phyloP scores from a whole-genome alignment of 306 rosid genomes.

The Betula pendula region DNA sequence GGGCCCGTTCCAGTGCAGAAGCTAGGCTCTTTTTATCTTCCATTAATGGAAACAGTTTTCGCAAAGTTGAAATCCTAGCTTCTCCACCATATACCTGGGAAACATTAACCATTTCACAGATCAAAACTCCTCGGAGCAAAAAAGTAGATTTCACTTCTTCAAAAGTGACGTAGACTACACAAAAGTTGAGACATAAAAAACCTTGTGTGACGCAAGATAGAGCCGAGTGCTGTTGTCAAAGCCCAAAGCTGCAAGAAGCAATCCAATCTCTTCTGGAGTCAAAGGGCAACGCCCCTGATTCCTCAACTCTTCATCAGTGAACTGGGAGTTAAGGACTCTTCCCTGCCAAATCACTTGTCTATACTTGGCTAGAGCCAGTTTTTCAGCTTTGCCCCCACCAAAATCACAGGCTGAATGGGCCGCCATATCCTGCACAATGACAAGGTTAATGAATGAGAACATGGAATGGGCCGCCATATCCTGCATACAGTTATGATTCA shows the following conservation, averaged over 20 bases:
- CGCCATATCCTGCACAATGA: conserved; percentile 83
- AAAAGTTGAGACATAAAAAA: conserved; percentile 32
- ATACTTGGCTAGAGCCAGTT: conserved; percentile 86
- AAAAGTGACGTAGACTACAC: conserved; percentile 14
- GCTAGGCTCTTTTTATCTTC: conserved; percentile 93
- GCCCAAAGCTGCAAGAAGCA: conserved; percentile 88
- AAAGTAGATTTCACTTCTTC: conserved; percentile 6
- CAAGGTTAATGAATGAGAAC: background rate
- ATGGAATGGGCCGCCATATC: background rate
- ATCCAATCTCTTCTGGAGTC: conserved; percentile 96
- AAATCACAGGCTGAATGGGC: conserved; percentile 99
- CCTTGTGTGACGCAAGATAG: conserved; percentile 99
- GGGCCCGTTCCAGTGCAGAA: conserved; percentile 62
- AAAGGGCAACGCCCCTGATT: conserved; percentile 96
- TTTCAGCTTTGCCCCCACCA: conserved; percentile 96
- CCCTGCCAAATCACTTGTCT: conserved; percentile 96
- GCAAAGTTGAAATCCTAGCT: conserved; percentile 80
- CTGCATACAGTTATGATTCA: background rate
- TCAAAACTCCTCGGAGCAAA: conserved; percentile 12
- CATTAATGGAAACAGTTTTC: conserved; percentile 79
- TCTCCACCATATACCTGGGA: conserved; percentile 92
- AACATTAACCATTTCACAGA: conserved; percentile 17
- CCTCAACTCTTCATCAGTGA: conserved; percentile 93
- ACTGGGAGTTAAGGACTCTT: conserved; percentile 94
- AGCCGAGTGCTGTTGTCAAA: conserved; percentile 88